These are phyloP conservation scores for Thielaviopsis cerberus DNA, from an alignment of 2,329 filamentous ascomycete species.

Conservation along the genomic window DNA sequence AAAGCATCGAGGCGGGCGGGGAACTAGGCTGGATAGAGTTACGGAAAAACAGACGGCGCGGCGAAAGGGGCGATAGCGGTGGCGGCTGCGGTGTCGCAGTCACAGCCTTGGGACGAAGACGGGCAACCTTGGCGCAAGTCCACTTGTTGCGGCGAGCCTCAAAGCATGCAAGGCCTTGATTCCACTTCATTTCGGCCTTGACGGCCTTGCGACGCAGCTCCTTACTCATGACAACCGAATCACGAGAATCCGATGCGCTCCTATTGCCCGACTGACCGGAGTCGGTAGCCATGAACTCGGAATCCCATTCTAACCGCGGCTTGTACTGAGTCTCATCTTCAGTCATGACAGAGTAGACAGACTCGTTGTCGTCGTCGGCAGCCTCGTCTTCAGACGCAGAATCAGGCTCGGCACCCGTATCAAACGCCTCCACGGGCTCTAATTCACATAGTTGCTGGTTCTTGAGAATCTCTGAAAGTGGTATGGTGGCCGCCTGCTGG, in stretches of 20 bases:
- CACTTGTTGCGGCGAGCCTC: conserved; percentile 61
- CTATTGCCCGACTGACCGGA: neutral
- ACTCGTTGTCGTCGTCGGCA: conserved; percentile 25
- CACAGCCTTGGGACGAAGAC: conserved; percentile 27
- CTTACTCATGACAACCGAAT: conserved; percentile 16
- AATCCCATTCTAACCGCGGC: conserved; percentile 36
- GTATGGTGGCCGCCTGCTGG: neutral
- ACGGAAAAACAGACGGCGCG: conserved; percentile 32
- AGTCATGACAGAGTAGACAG: conserved; percentile 38
- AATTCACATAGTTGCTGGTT: neutral
- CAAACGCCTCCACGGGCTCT: neutral
- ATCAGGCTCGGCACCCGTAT: conserved; percentile 3
- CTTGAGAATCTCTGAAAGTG: conserved; percentile 5
- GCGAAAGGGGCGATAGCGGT: conserved; percentile 25
- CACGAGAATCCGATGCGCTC: neutral
- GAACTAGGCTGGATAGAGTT: conserved; percentile 24
- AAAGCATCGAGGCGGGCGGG: conserved; percentile 15
- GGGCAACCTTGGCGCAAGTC: conserved; percentile 54
- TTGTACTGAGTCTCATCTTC: conserved; percentile 34
- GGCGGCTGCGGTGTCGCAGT: conserved; percentile 17
- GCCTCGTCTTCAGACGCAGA: conserved; percentile 3
- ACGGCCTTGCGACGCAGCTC: conserved; percentile 37
- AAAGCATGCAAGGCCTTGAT: conserved; percentile 66
- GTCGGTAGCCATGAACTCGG: conserved; percentile 15
- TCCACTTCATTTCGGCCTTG: conserved; percentile 54